Evolutionary conservation across 1,284 basidiomycete genomes (phyloP).

Genomic region (Caloboletus inedulis): DNA sequence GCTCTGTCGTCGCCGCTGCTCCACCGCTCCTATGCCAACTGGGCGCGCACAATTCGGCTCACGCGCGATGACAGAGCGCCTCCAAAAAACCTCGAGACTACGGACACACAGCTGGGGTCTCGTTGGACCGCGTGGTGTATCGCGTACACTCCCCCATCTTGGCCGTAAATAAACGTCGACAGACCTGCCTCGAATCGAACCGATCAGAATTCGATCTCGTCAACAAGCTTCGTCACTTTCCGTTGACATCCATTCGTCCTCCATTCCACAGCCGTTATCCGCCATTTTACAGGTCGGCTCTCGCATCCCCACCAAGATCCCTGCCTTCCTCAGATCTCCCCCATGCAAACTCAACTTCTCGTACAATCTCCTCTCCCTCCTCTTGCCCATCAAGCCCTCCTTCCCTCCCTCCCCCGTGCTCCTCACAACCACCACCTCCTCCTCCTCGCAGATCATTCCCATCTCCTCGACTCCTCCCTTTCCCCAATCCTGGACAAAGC

Average conservation of each 20-base stretch:
- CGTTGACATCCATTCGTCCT: constrained; percentile 10
- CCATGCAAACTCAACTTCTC: constrained; percentile 28
- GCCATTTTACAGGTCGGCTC: constrained; percentile 21
- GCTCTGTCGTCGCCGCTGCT: constrained; percentile 6
- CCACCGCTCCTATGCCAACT: constrained; percentile 13
- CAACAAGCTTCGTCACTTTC: constrained; percentile 21
- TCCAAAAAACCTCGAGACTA: too few relatives aligned
- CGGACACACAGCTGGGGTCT: too few relatives aligned
- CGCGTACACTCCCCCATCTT: constrained; percentile 27
- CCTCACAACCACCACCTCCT: background rate
- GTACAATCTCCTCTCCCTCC: constrained; percentile 22
- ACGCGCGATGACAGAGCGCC: background rate
- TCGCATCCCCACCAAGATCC: constrained; percentile 9
- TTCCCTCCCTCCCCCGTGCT: constrained; percentile 11
- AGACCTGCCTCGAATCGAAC: constrained; percentile 21
- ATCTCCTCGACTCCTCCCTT: background rate
- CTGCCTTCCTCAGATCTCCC: constrained; percentile 12
- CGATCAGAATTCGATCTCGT: constrained; percentile 29
- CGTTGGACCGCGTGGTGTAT: constrained; percentile 14
- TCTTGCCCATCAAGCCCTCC: background rate
- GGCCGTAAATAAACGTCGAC: constrained; percentile 32
- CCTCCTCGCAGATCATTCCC: constrained; percentile 6
- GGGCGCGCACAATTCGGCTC: background rate
- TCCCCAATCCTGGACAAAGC: constrained; percentile 11
- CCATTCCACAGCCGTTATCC: constrained; percentile 17